Conservation (phyloP, 169 alveolate genomes). For the Plasmodium berghei region DNA sequence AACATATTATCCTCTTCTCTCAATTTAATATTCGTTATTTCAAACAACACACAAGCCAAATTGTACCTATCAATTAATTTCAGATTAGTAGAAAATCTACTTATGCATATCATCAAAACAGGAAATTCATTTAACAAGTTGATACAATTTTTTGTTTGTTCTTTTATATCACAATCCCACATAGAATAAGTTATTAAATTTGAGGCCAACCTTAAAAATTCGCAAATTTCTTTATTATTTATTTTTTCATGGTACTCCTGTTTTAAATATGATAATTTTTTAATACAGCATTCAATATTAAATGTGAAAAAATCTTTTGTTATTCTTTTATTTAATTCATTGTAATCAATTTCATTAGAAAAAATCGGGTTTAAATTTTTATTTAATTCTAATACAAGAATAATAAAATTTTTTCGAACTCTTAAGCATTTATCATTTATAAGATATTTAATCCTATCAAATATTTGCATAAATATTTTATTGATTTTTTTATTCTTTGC, state of each 20-base stretch:
- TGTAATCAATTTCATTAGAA: slow-evolving; percentile 22
- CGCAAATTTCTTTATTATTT: slow-evolving; percentile 55
- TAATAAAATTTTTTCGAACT: slow-evolving; percentile 32
- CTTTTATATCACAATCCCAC: slow-evolving; percentile 56
- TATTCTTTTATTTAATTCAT: slow-evolving; percentile 41
- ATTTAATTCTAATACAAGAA: slow-evolving; percentile 26
- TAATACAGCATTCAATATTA: slow-evolving; percentile 31
- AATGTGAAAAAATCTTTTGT: slow-evolving; percentile 63
- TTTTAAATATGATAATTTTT: slow-evolving; percentile 58
- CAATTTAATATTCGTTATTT: slow-evolving; percentile 40
- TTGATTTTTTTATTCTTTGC: slow-evolving; percentile 37
- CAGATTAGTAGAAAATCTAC: slow-evolving; percentile 34
- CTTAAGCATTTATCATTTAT: slow-evolving; percentile 36
- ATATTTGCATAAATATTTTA: slow-evolving; percentile 35
- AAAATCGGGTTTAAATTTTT: slow-evolving; percentile 19
- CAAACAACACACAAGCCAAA: slow-evolving; percentile 51
- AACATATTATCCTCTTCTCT: slow-evolving; percentile 30
- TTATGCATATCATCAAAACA: slow-evolving; percentile 56
- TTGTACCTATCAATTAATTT: slow-evolving; percentile 45
- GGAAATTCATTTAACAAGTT: slow-evolving; percentile 69
- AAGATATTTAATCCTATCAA: slow-evolving; percentile 42
- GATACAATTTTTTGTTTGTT: slow-evolving; percentile 55
- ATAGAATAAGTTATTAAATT: slow-evolving; percentile 48
- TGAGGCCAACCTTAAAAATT: slow-evolving; percentile 31
- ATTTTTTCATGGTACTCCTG: slow-evolving; percentile 40